These are phyloP conservation scores for Nicotiana tabacum DNA, from an alignment of 257 asterid species.

Conservation along the genomic window DNA sequence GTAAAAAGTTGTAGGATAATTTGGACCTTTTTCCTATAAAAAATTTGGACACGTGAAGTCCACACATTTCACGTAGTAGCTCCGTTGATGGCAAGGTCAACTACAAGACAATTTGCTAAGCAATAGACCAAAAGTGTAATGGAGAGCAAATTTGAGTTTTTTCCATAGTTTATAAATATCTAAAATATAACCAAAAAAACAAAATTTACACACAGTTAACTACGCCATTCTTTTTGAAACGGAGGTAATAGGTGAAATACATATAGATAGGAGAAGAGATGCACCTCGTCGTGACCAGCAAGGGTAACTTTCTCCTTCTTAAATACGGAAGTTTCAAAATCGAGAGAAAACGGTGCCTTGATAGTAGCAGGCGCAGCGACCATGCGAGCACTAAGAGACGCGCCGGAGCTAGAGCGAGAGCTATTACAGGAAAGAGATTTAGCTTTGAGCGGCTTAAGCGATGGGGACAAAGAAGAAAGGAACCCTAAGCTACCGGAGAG, in stretches of 20 bases:
- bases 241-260: background rate
- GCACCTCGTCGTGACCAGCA: slow-evolving; percentile 86
- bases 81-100: too few species aligned
- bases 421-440: slow-evolving; percentile 25
- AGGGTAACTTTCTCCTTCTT: slow-evolving; percentile 73
- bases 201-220: too few species aligned
- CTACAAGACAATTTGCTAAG: too few species aligned
- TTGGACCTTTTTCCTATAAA: too few species aligned
- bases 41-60: too few species aligned
- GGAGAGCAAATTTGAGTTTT: too few species aligned
- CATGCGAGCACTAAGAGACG: slow-evolving; percentile 54
- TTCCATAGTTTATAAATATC: too few species aligned
- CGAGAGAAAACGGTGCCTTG: slow-evolving; percentile 42
- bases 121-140: too few species aligned
- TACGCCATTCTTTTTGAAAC: background rate
- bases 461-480: slow-evolving; percentile 48
- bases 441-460: slow-evolving; percentile 40
- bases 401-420: slow-evolving; percentile 26
- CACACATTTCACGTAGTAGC: too few species aligned
- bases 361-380: slow-evolving; percentile 48
- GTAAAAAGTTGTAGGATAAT: too few species aligned
- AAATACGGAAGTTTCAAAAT: slow-evolving; percentile 77
- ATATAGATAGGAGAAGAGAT: background rate
- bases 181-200: too few species aligned
- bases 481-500: slow-evolving; percentile 34